Evolutionary conservation across 2,329 filamentous ascomycete genomes (phyloP).

Genomic region (Aspergillus fumigatus): DNA sequence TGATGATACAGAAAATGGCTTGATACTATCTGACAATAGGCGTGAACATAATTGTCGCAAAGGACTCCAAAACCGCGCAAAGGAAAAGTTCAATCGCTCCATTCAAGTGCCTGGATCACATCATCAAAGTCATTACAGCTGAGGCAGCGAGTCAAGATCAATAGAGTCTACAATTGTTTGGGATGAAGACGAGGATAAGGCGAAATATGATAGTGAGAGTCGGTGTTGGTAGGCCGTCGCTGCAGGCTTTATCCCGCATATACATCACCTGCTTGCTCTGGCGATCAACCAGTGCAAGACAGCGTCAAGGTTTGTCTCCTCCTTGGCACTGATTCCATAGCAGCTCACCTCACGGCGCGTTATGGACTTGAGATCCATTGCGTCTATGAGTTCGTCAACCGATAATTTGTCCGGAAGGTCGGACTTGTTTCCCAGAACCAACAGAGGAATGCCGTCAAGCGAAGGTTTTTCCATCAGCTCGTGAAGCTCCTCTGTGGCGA

Average conservation of each 20-base stretch:
- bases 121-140: constrained; percentile 51
- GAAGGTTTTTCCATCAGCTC: constrained; percentile 78
- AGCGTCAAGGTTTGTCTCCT: constrained; percentile 96
- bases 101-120: constrained; percentile 18
- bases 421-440: constrained; percentile 96
- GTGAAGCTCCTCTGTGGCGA: constrained; percentile 90
- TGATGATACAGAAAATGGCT: background rate
- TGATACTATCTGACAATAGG: background rate
- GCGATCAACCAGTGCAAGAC: constrained; percentile 96
- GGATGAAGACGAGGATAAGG: constrained; percentile 3
- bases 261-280: constrained; percentile 65
- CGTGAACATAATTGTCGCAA: background rate
- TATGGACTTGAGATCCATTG: constrained; percentile 82
- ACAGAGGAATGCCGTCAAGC: constrained; percentile 81
- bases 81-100: background rate
- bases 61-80: background rate
- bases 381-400: constrained; percentile 93
- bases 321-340: constrained; percentile 97
- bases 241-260: background rate
- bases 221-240: constrained; percentile 1
- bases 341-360: constrained; percentile 92
- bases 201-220: constrained; percentile 8
- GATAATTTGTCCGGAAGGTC: constrained; percentile 86
- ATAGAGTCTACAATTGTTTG: constrained; percentile 13
- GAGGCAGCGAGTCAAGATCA: constrained; percentile 31